These are phyloP conservation scores for Clausena lansium DNA, from an alignment of 345 rosid species.

Conservation along the genomic window DNA sequence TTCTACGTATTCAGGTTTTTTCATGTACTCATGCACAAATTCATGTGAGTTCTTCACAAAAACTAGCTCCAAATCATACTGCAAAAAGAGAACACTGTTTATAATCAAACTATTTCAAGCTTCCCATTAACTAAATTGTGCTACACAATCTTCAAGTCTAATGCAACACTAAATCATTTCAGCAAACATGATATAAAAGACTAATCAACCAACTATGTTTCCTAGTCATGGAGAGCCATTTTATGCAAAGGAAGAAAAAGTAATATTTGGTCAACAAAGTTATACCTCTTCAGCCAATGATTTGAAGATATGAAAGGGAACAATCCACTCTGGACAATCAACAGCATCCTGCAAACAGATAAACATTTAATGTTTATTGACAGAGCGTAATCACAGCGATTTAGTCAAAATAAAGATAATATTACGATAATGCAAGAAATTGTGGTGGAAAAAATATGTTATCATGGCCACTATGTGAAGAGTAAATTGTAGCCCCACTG, in stretches of 20 bases:
- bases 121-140: neutral
- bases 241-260: neutral
- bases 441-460: neutral
- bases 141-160: neutral
- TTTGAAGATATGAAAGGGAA: slow-evolving; percentile 87
- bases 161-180: neutral
- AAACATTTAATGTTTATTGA: neutral
- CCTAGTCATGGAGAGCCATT: neutral
- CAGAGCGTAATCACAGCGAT: neutral
- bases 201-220: neutral
- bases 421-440: neutral
- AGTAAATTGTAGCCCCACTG: too few species aligned
- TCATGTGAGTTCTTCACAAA: slow-evolving; percentile 93
- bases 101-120: neutral
- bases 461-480: too few species aligned
- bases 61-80: slow-evolving; percentile 86
- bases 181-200: neutral
- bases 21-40: slow-evolving; percentile 82
- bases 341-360: slow-evolving; percentile 76
- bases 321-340: slow-evolving; percentile 98
- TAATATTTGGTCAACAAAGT: neutral
- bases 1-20: slow-evolving; percentile 67
- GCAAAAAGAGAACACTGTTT: slow-evolving; percentile 19
- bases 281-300: slow-evolving; percentile 89
- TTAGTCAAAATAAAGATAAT: neutral